These are phyloP conservation scores for Inosperma sp. DNA, from an alignment of 768 basidiomycete species.

Conservation along the genomic window DNA sequence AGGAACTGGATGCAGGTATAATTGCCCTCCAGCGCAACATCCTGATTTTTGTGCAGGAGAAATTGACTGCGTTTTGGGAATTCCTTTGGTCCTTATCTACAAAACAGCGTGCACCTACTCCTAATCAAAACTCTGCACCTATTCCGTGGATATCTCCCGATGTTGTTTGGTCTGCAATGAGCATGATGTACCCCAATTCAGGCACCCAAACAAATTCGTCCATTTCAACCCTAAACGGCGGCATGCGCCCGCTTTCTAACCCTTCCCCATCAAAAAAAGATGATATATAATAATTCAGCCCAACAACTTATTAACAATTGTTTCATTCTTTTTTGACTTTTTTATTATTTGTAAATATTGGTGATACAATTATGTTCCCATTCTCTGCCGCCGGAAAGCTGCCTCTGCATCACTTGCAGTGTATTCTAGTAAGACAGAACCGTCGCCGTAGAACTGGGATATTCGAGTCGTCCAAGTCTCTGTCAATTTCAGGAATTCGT, in stretches of 20 bases:
- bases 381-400: slow-evolving; percentile 63
- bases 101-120: slow-evolving; percentile 29
- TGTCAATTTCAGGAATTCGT: slow-evolving; percentile 71
- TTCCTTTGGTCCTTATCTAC: slow-evolving; percentile 41
- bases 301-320: background rate
- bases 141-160: slow-evolving; percentile 20
- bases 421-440: slow-evolving; percentile 71
- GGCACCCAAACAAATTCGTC: slow-evolving; percentile 2
- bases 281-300: too few species aligned
- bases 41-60: slow-evolving; percentile 51
- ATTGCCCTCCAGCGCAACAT: slow-evolving; percentile 48
- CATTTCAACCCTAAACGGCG: slow-evolving; percentile 10
- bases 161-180: slow-evolving; percentile 18
- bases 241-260: background rate
- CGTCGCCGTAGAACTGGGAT: slow-evolving; percentile 73
- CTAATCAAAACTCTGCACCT: slow-evolving; percentile 14
- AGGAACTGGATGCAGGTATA: slow-evolving; percentile 56
- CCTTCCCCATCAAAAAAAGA: background rate
- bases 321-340: background rate
- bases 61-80: slow-evolving; percentile 46
- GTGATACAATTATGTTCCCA: slow-evolving; percentile 18
- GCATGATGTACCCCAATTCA: slow-evolving; percentile 17
- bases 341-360: background rate
- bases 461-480: slow-evolving; percentile 66
- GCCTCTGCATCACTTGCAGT: slow-evolving; percentile 67